Conservation (phyloP, 139 green algal genomes). For the Bryopsis sp. region DNA sequence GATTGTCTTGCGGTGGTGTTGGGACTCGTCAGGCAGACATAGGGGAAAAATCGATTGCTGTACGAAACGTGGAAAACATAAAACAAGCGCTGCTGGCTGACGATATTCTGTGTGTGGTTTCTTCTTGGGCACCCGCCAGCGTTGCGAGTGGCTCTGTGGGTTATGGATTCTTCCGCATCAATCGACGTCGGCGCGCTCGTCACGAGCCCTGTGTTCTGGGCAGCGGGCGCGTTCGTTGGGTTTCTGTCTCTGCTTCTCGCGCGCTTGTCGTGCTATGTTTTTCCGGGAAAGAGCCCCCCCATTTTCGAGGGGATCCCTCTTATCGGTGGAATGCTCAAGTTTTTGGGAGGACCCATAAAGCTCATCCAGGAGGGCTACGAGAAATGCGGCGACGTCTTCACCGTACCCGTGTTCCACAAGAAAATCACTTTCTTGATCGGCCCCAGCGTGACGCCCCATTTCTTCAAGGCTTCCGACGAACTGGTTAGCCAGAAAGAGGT, state of each 20-base stretch:
- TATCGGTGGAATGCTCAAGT: constrained; percentile 91
- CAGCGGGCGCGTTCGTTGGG: constrained; percentile 15
- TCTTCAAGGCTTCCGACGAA: constrained; percentile 93
- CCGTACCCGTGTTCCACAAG: constrained; percentile 91
- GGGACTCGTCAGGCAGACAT: too few species aligned
- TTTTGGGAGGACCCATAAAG: constrained; percentile 71
- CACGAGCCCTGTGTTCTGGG: too few species aligned
- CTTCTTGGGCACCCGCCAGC: too few species aligned
- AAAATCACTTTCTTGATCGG: constrained; percentile 94
- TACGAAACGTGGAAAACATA: too few species aligned
- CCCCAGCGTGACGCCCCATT: constrained; percentile 76
- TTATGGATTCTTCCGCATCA: too few species aligned
- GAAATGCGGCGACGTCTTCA: constrained; percentile 87
- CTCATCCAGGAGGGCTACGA: constrained; percentile 75
- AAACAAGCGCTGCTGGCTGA: too few species aligned
- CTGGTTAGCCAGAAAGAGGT: constrained; percentile 89
- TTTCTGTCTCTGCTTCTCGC: constrained; percentile 28
- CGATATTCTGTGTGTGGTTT: too few species aligned
- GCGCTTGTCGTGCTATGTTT: constrained; percentile 25
- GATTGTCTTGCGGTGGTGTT: too few species aligned
- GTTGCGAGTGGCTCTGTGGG: too few species aligned
- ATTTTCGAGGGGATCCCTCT: constrained; percentile 78
- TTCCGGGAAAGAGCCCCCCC: constrained; percentile 54
- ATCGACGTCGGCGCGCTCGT: background rate
- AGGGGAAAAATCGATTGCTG: too few species aligned